Evolutionary conservation across 2,329 filamentous ascomycete species (phyloP).

Genomic region (Pseudocercospora cruenta): DNA sequence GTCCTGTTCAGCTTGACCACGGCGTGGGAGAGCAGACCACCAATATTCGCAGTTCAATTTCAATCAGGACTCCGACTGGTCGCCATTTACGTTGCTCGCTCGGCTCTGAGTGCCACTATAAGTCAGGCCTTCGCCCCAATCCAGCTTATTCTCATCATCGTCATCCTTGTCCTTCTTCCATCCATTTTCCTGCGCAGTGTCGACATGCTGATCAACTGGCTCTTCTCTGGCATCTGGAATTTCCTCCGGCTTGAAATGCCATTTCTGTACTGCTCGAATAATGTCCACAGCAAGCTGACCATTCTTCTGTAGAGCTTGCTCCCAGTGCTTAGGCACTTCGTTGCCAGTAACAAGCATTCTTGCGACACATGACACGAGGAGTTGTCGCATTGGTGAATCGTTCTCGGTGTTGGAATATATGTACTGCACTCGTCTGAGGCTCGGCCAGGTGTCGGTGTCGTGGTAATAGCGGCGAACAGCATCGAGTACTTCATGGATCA

Average conservation of each 20-base stretch:
- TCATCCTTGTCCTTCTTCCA: constrained; percentile 36
- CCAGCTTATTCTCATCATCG: constrained; percentile 28
- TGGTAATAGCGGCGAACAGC: constrained; percentile 57
- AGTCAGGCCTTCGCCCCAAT: constrained; percentile 29
- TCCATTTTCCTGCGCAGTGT: constrained; percentile 40
- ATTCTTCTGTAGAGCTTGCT: constrained; percentile 58
- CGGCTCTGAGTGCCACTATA: constrained; percentile 22
- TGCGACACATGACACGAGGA: constrained; percentile 53
- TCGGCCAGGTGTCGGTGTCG: constrained; percentile 56
- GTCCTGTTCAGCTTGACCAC: too few species aligned
- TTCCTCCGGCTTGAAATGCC: constrained; percentile 53
- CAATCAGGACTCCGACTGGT: not conserved
- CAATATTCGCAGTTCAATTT: not conserved
- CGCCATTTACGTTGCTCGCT: constrained; percentile 15
- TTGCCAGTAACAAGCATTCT: constrained; percentile 55
- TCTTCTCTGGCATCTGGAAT: constrained; percentile 55
- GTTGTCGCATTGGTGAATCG: constrained; percentile 38
- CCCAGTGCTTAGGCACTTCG: constrained; percentile 58
- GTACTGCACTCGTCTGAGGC: constrained; percentile 55
- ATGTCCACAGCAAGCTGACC: constrained; percentile 60
- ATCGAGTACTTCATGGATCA: constrained; percentile 54
- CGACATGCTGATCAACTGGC: constrained; percentile 43
- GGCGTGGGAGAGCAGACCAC: not conserved
- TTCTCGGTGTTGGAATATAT: constrained; percentile 38
- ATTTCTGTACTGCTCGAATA: constrained; percentile 58